Percentiles rank a stretch among this genome's conserved stretches.
Evolutionary conservation across 495 filamentous ascomycete species (phyloP).

Genomic region (Monascus purpureus): DNA sequence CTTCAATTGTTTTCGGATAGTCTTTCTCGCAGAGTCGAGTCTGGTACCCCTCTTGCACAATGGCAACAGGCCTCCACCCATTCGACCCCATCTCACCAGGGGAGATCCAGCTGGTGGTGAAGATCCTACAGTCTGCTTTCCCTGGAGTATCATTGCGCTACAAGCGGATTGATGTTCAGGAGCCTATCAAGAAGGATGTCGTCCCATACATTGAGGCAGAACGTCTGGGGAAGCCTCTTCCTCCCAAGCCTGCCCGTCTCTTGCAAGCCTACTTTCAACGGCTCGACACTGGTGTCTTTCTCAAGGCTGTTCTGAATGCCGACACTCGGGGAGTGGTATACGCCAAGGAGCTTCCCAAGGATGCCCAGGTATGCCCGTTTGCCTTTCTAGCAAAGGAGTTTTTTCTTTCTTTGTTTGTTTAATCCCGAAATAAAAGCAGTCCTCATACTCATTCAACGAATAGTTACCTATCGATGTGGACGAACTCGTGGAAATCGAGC

Average conservation of each 20-base stretch:
- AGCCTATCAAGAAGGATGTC: conserved; percentile 25
- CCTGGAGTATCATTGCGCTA: conserved; percentile 20
- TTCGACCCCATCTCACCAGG: conserved; percentile 27
- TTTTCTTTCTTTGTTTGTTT: too few relatives aligned
- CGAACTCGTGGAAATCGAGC: conserved; percentile 28
- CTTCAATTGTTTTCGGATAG: too few relatives aligned
- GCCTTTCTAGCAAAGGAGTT: too few relatives aligned
- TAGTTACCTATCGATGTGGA: conserved; percentile 27
- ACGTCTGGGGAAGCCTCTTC: conserved; percentile 18
- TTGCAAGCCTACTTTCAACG: conserved; percentile 29
- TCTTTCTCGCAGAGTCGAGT: too few relatives aligned
- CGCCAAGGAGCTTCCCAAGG: conserved; percentile 24
- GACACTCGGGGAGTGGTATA: conserved; percentile 18
- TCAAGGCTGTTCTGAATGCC: conserved; percentile 24
- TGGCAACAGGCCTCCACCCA: conserved; percentile 24
- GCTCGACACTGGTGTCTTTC: conserved; percentile 23
- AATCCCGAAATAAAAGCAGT: too few relatives aligned
- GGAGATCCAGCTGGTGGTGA: conserved; percentile 25
- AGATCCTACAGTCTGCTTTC: conserved; percentile 22
- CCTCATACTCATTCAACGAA: too few relatives aligned
- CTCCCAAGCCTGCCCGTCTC: conserved; percentile 18
- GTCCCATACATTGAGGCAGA: conserved; percentile 26
- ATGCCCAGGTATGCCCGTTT: conserved; percentile 26
- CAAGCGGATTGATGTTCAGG: conserved; percentile 27
- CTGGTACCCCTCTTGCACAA: too few relatives aligned